Evolutionary conservation across 768 basidiomycete genomes (phyloP).

Genomic region (Leccinum sublutescens): DNA sequence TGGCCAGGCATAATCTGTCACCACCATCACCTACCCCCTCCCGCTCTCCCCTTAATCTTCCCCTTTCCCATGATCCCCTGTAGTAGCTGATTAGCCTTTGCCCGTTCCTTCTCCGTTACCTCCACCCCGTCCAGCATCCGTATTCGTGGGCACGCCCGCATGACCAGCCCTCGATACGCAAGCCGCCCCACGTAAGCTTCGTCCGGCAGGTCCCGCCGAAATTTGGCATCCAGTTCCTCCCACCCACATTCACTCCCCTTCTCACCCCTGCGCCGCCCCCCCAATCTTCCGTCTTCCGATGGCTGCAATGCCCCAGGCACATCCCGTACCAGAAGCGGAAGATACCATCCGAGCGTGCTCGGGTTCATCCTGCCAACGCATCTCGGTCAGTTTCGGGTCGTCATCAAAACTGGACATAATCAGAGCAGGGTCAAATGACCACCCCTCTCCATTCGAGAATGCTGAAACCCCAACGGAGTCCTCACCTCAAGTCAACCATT

Average conservation of each 20-base stretch:
- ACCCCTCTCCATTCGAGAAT: conserved; percentile 7
- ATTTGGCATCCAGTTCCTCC: conserved; percentile 79
- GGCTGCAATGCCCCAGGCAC: conserved; percentile 66
- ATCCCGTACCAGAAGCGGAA: conserved; percentile 77
- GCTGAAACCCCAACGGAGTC: conserved; percentile 14
- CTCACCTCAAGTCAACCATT: conserved; percentile 88
- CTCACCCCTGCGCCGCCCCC: conserved; percentile 30
- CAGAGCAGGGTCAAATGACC: background rate
- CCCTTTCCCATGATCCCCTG: conserved; percentile 48
- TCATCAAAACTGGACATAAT: conserved; percentile 1
- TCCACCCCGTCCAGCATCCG: conserved; percentile 83
- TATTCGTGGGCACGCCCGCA: conserved; percentile 68
- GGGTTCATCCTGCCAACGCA: conserved; percentile 78
- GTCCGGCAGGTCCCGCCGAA: conserved; percentile 89
- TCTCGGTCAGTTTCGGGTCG: conserved; percentile 30
- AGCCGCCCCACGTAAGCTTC: conserved; percentile 82
- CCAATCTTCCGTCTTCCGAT: conserved; percentile 39
- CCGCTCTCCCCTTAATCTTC: conserved; percentile 33
- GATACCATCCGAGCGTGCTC: conserved; percentile 93
- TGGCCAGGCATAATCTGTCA: conserved; percentile 34
- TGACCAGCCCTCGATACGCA: conserved; percentile 86
- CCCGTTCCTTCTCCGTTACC: conserved; percentile 79
- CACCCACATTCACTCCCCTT: conserved; percentile 44
- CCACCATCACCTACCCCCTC: conserved; percentile 11
- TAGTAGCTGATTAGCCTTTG: conserved; percentile 73